Evolutionary conservation across 2,329 filamentous ascomycete genomes (phyloP).

Genomic region (Colletotrichum spinosum): DNA sequence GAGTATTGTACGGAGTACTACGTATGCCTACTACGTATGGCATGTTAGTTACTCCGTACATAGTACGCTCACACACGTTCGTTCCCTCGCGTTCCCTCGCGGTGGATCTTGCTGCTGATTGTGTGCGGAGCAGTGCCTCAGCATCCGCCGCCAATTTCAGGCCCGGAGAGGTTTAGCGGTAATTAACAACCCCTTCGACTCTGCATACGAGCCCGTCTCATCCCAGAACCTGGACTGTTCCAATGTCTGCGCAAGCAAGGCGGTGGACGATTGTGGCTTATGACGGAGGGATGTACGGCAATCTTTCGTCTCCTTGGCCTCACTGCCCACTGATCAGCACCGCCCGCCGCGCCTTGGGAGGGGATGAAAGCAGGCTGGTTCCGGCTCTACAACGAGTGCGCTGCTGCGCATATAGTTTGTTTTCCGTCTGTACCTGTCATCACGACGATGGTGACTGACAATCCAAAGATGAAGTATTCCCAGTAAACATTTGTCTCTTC

Average conservation of each 20-base stretch:
- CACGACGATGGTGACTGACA: no score
- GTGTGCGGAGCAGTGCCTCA: slow-evolving; percentile 5
- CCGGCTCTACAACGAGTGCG: no score
- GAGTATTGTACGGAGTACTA: no score
- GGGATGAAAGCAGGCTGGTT: not conserved
- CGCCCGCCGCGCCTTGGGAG: not conserved
- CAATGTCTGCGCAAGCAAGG: slow-evolving; percentile 22
- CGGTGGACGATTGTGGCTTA: slow-evolving; percentile 7
- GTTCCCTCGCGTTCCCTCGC: not conserved
- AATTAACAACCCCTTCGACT: slow-evolving; percentile 2
- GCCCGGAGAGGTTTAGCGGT: slow-evolving; percentile 14
- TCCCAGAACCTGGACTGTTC: slow-evolving; percentile 7
- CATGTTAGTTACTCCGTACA: no score
- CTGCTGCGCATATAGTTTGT: no score
- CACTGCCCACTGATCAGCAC: slow-evolving; percentile 16
- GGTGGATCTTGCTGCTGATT: slow-evolving; percentile 5
- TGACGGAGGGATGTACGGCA: slow-evolving; percentile 21
- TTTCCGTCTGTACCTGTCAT: no score
- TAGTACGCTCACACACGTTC: no score
- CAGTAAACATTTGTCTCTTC: no score
- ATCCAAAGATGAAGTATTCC: no score
- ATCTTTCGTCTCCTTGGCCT: not conserved
- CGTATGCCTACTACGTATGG: no score
- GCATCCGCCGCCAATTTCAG: slow-evolving; percentile 1
- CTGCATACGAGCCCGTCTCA: slow-evolving; percentile 13